Conservation (phyloP, 1,284 basidiomycete genomes). For the Anthracocystis panici-leucophaei region DNA sequence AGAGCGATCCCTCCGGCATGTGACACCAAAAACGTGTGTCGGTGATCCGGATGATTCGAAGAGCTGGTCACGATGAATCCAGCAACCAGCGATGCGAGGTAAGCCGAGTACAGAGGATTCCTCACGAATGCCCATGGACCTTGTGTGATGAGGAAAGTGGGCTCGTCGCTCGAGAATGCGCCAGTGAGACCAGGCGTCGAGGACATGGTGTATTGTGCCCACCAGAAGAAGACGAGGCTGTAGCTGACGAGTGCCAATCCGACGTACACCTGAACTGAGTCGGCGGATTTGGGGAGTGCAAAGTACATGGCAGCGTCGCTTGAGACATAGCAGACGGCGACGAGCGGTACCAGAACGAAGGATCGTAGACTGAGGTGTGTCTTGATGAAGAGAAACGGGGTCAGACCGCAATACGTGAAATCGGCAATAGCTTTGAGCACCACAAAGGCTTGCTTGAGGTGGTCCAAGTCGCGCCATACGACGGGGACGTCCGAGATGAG, state of each 20-base stretch:
- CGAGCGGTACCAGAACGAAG: constrained; percentile 11
- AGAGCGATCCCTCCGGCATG: constrained; percentile 40
- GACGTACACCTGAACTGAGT: constrained; percentile 23
- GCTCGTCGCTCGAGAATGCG: constrained; percentile 37
- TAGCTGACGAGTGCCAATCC: constrained; percentile 27
- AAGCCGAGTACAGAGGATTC: constrained; percentile 45
- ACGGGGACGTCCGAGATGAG: constrained; percentile 22
- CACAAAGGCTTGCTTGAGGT: constrained; percentile 24
- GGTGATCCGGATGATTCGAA: constrained; percentile 46
- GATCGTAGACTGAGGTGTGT: constrained; percentile 25
- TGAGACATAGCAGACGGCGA: constrained; percentile 10
- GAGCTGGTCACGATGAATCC: constrained; percentile 46
- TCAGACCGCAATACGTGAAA: constrained; percentile 22
- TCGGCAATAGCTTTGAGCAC: constrained; percentile 39
- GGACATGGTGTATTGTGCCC: constrained; percentile 45
- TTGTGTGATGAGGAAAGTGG: constrained; percentile 32
- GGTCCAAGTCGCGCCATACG: constrained; percentile 33
- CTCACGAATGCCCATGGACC: constrained; percentile 44
- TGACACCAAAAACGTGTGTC: constrained; percentile 30
- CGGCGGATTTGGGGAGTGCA: constrained; percentile 37
- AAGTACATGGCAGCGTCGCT: constrained; percentile 40
- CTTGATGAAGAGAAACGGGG: constrained; percentile 39
- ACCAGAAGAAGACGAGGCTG: constrained; percentile 41
- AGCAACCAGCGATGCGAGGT: constrained; percentile 34
- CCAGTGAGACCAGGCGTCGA: constrained; percentile 21